Conservation (phyloP, 129 eudicot genomes). For the Mikania micrantha region DNA sequence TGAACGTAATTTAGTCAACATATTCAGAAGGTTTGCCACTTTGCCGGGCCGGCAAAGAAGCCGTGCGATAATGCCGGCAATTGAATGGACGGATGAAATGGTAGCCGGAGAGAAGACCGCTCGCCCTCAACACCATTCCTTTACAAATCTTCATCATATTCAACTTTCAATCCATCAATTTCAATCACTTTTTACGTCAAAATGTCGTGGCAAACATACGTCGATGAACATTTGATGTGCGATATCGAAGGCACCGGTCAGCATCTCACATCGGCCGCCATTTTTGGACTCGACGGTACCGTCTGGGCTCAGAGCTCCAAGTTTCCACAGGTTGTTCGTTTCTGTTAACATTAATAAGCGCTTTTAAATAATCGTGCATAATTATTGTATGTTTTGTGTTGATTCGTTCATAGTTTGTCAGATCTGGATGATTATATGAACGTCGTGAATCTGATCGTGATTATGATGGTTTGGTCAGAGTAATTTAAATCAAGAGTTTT, state of each 20-base stretch:
- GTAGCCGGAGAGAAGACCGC: constrained; percentile 18
- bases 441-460: too few species aligned
- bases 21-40: background rate
- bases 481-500: too few species aligned
- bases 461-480: too few species aligned
- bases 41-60: constrained; percentile 7
- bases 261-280: constrained; percentile 54
- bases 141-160: background rate
- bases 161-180: background rate
- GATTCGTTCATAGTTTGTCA: background rate
- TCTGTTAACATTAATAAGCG: background rate
- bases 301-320: constrained; percentile 59
- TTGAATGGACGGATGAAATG: constrained; percentile 5
- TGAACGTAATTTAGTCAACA: too few species aligned
- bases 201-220: constrained; percentile 71
- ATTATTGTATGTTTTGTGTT: background rate
- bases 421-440: background rate
- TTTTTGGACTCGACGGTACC: constrained; percentile 52
- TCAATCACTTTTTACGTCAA: constrained; percentile 5
- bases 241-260: constrained; percentile 39
- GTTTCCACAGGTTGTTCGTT: constrained; percentile 51
- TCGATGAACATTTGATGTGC: constrained; percentile 61
- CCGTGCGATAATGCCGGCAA: constrained; percentile 23
- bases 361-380: background rate
- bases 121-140: constrained; percentile 3